Conservation (phyloP, 805 yeast genomes). For the Saitoella complicata region DNA sequence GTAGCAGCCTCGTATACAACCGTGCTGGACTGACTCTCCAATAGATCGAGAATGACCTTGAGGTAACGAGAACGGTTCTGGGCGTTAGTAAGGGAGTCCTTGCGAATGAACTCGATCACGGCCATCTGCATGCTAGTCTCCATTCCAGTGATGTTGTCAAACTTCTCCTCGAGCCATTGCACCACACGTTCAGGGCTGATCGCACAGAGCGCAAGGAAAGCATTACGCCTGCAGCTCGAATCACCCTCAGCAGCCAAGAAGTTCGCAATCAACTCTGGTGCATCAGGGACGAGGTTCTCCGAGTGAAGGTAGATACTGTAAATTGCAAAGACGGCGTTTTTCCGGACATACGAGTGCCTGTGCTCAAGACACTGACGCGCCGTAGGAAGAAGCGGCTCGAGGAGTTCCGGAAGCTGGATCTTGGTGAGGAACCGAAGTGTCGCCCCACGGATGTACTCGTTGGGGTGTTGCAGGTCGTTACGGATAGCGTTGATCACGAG, state of each 20-base stretch:
- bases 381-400: constrained; percentile 90
- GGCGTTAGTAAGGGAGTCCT: constrained; percentile 51
- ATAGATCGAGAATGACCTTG: constrained; percentile 50
- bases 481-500: constrained; percentile 90
- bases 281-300: constrained; percentile 84
- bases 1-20: constrained; percentile 88
- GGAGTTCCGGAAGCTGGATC: constrained; percentile 77
- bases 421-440: constrained; percentile 84
- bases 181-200: constrained; percentile 75
- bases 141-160: constrained; percentile 39
- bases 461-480: constrained; percentile 94
- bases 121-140: constrained; percentile 81
- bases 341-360: constrained; percentile 94
- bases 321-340: constrained; percentile 88
- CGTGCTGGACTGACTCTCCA: constrained; percentile 50
- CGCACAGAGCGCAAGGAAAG: constrained; percentile 72
- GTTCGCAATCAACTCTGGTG: constrained; percentile 63
- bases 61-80: constrained; percentile 57
- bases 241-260: constrained; percentile 75
- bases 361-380: constrained; percentile 84
- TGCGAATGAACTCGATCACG: constrained; percentile 78
- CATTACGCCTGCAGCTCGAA: constrained; percentile 88
- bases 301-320: constrained; percentile 67
- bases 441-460: constrained; percentile 91
- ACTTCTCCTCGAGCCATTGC: constrained; percentile 58